Evolutionary conservation across 192 early-diverging fungal species (phyloP).

Genomic region (Coemansia sp.): DNA sequence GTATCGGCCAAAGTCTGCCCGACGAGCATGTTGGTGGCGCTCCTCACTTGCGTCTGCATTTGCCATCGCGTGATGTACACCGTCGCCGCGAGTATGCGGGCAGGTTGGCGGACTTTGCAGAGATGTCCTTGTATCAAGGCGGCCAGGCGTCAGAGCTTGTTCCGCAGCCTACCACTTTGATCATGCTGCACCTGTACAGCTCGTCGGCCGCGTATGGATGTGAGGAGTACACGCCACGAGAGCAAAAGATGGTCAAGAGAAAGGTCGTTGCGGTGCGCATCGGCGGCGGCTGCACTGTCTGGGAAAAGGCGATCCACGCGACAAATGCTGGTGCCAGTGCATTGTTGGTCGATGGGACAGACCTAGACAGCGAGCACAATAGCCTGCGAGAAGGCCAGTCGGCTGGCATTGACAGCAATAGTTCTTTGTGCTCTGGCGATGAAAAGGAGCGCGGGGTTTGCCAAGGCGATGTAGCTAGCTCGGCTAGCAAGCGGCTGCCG

Average conservation of each 20-base stretch:
- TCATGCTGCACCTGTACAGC: slow-evolving; percentile 30
- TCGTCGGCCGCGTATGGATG: slow-evolving; percentile 39
- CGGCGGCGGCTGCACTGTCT: slow-evolving; percentile 36
- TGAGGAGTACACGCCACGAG: slow-evolving; percentile 38
- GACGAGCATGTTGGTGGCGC: slow-evolving; percentile 6
- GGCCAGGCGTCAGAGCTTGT: slow-evolving; percentile 12
- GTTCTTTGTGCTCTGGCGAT: not conserved
- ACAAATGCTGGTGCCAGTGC: slow-evolving; percentile 39
- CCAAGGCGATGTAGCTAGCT: not conserved
- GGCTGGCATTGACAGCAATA: not conserved
- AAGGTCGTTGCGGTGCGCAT: slow-evolving; percentile 36
- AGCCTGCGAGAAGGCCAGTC: not conserved
- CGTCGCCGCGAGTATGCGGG: slow-evolving; percentile 36
- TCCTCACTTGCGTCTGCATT: not conserved
- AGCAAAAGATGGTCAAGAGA: slow-evolving; percentile 20
- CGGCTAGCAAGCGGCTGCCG: not conserved
- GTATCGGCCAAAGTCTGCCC: not conserved
- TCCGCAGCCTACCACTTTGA: slow-evolving; percentile 23
- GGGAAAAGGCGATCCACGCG: slow-evolving; percentile 45
- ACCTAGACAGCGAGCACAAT: not conserved
- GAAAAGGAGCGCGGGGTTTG: slow-evolving; percentile 4
- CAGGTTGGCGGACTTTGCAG: slow-evolving; percentile 36
- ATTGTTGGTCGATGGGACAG: slow-evolving; percentile 26
- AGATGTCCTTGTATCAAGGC: slow-evolving; percentile 33
- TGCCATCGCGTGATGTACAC: slow-evolving; percentile 2